Evolutionary conservation across 1,284 basidiomycete species (phyloP).

Genomic region (Papiliotrema fonsecae): DNA sequence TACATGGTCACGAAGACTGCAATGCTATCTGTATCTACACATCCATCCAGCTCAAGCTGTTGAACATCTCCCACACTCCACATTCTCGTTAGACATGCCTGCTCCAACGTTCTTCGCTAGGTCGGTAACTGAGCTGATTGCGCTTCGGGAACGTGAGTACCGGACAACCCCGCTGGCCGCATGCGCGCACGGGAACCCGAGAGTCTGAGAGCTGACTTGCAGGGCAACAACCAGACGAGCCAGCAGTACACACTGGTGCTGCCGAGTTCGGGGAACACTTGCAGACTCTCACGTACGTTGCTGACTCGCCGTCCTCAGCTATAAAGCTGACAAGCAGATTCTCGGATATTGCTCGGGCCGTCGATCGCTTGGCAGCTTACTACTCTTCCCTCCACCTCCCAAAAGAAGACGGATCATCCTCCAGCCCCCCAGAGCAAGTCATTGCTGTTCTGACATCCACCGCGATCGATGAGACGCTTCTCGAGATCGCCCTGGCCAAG

Average conservation of each 20-base stretch:
- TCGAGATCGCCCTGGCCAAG: slow-evolving; percentile 53
- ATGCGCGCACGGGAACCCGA: neutral
- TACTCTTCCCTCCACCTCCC: slow-evolving; percentile 37
- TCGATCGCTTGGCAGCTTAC: slow-evolving; percentile 51
- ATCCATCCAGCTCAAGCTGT: no score
- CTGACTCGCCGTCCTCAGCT: neutral
- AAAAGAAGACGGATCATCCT: slow-evolving; percentile 1
- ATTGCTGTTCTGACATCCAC: slow-evolving; percentile 50
- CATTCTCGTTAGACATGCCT: no score
- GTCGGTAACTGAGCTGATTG: slow-evolving; percentile 41
- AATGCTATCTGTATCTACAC: no score
- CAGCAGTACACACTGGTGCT: slow-evolving; percentile 43
- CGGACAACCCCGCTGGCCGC: no score
- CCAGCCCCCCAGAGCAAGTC: slow-evolving; percentile 40
- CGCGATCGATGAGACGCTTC: slow-evolving; percentile 50
- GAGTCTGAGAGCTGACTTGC: neutral
- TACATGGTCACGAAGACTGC: no score
- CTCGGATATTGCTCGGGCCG: slow-evolving; percentile 42
- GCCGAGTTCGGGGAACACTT: slow-evolving; percentile 43
- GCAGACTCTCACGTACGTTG: slow-evolving; percentile 36
- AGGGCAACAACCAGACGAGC: slow-evolving; percentile 34
- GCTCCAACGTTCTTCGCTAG: slow-evolving; percentile 33
- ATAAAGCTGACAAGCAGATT: slow-evolving; percentile 20
- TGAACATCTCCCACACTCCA: no score
- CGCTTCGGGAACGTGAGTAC: slow-evolving; percentile 33